Conservation (phyloP, 257 asterid species). For the Ehretia macrophylla region DNA sequence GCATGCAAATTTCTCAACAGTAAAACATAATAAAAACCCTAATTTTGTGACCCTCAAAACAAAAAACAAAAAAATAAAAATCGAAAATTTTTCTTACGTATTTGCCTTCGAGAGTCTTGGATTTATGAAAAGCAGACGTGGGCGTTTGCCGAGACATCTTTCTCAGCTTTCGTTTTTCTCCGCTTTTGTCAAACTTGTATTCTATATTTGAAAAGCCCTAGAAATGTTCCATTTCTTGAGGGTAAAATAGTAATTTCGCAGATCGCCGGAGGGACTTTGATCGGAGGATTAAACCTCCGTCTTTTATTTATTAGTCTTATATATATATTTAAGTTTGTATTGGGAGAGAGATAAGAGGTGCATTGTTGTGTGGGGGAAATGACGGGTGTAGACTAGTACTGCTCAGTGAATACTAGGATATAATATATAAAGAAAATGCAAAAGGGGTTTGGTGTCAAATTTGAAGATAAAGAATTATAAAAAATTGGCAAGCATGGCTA, state of each 20-base stretch:
- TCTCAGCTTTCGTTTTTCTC: neutral
- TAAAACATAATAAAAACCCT: too few species aligned
- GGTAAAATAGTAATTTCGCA: neutral
- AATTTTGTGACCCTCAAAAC: neutral
- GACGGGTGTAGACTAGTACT: too few species aligned
- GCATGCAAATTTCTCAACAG: neutral
- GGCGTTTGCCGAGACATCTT: constrained; percentile 54
- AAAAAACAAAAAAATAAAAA: neutral
- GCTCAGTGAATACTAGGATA: too few species aligned
- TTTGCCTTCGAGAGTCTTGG: constrained; percentile 64
- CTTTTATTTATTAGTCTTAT: too few species aligned
- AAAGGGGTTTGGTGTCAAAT: too few species aligned
- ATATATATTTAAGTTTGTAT: too few species aligned
- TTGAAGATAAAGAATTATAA: too few species aligned
- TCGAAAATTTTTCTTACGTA: constrained; percentile 31
- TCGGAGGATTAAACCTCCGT: neutral
- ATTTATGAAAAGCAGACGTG: constrained; percentile 49
- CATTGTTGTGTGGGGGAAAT: too few species aligned
- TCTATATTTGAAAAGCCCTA: neutral
- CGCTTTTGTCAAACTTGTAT: neutral
- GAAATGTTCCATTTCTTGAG: neutral
- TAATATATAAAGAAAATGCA: too few species aligned
- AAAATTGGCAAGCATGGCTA: too few species aligned
- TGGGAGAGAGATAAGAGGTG: too few species aligned
- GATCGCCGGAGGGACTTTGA: neutral